Evolutionary conservation across 176 grass and related monocot species (phyloP).

Genomic region (Thinopyrum elongatum): DNA sequence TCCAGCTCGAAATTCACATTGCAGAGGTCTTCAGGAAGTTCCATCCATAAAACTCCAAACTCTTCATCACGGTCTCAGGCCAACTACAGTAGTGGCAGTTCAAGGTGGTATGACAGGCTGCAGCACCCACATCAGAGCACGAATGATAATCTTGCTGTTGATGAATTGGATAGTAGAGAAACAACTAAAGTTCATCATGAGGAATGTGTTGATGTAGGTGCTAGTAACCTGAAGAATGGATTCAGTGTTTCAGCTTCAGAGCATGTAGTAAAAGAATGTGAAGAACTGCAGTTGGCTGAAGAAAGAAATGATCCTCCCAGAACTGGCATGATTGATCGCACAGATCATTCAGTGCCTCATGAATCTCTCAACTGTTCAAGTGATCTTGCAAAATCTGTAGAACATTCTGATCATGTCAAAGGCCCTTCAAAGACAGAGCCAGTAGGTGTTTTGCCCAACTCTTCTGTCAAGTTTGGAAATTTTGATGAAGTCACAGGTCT

Average conservation of each 20-base stretch:
- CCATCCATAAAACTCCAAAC: slow-evolving; percentile 41
- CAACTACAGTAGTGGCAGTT: slow-evolving; percentile 34
- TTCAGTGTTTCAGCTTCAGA: slow-evolving; percentile 27
- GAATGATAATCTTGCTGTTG: slow-evolving; percentile 1
- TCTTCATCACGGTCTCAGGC: slow-evolving; percentile 16
- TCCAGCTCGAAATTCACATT: slow-evolving; percentile 61
- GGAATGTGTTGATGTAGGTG: slow-evolving; percentile 24
- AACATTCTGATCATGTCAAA: slow-evolving; percentile 29
- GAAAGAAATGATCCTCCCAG: slow-evolving; percentile 29
- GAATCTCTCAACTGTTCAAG: slow-evolving; percentile 33
- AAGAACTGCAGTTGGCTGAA: slow-evolving; percentile 33
- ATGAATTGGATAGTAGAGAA: slow-evolving; percentile 6
- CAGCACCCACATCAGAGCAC: slow-evolving; percentile 29
- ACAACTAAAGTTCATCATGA: slow-evolving; percentile 23
- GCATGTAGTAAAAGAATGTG: background rate
- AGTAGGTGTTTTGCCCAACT: slow-evolving; percentile 31
- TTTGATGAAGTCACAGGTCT: slow-evolving; percentile 51
- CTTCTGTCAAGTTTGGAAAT: slow-evolving; percentile 58
- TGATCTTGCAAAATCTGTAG: slow-evolving; percentile 32
- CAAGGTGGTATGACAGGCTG: slow-evolving; percentile 36
- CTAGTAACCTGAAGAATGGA: slow-evolving; percentile 23
- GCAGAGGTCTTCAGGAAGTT: slow-evolving; percentile 56
- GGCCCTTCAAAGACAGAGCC: slow-evolving; percentile 17
- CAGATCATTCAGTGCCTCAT: slow-evolving; percentile 27
- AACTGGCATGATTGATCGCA: slow-evolving; percentile 32